Conservation (phyloP, 208 protist species). For the Angomonas deanei region DNA sequence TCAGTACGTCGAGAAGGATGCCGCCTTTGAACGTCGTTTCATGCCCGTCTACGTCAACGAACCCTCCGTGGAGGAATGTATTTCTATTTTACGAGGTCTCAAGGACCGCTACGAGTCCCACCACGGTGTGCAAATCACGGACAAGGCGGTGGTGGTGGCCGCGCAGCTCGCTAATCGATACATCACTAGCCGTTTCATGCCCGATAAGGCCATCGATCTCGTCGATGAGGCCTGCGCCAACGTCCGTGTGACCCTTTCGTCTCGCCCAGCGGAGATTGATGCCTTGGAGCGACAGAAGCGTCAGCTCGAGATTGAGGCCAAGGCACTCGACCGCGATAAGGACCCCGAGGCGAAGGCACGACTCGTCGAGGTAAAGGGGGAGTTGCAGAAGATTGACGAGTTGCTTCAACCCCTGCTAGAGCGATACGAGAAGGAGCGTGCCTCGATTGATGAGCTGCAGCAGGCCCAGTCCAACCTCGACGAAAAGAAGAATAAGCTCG, state of each 20-base stretch:
- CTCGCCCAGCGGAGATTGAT: constrained; percentile 94
- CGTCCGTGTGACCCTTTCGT: constrained; percentile 91
- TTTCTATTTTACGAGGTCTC: constrained; percentile 96
- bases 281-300: constrained; percentile 85
- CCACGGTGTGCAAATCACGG: constrained; percentile 88
- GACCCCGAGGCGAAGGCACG: constrained; percentile 93
- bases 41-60: constrained; percentile 96
- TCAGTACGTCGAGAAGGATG: constrained; percentile 97
- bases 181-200: constrained; percentile 95
- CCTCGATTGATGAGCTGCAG: constrained; percentile 79
- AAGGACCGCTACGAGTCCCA: constrained; percentile 92
- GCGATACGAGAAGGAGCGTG: constrained; percentile 81
- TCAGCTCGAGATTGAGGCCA: constrained; percentile 95
- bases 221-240: constrained; percentile 95
- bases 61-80: constrained; percentile 95
- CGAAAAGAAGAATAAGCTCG: constrained; percentile 76
- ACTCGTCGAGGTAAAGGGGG: constrained; percentile 77
- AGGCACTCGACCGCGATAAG: constrained; percentile 93
- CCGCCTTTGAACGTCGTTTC: constrained; percentile 98
- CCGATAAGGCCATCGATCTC: constrained; percentile 99
- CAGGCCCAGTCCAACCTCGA: constrained; percentile 76
- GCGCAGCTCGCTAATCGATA: constrained; percentile 93
- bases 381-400: constrained; percentile 76
- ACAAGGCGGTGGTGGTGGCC: constrained; percentile 87
- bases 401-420: constrained; percentile 71